Base-by-base conservation (phyloP, 495 filamentous ascomycete genomes). In the Ascodesmis nigricans region DNA sequence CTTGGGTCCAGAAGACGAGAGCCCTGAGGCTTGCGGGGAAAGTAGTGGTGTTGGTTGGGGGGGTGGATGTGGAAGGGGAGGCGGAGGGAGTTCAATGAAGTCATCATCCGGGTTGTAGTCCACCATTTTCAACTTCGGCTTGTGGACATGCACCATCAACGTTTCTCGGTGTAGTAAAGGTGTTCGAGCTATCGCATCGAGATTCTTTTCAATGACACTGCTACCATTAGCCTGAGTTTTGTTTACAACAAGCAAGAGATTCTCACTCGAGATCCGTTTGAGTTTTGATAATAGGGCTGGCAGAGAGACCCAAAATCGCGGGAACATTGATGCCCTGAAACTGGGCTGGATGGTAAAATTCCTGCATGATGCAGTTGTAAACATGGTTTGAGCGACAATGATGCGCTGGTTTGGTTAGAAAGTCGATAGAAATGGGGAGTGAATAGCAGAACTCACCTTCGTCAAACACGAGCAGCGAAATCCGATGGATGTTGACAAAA, bases 381-480 rank as follows among this genome's bases (percentile, higher is more conserved):
- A 83, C 61, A 48, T 79, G 66, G 23, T 62, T 64, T 11, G 51
- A 49, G 6, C 60, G 57, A 46, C 74, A 78, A 49, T 79, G 65
- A 49, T 87, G 78, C 7, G 75, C 78, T 79, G 9, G 3, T 31
- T 3, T 11, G 36, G 2, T 31, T 19, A 32, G 11, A 29, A 49
- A 43, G 53, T 38, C 48, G 57, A 21, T 48, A 59, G 38, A 54
- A 51, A 35, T 53, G 54, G 8, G 51, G 53, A 5, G 28, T n/a
- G n/a, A n/a, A 4, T 10, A 19, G 7, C 17, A 31, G 16, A 8
- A 22, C 18, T 14, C 19, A 82, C 81, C 80, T 69, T 97, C 84
- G 47, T 97, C 84, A 39, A 92, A 83, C 0, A 93, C 61, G 14
- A 97, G 54, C 1, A 97, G 55, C 13, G 68, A 56, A 20, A 95